Percentiles rank a stretch among this genome's conserved stretches.
These are phyloP conservation scores for Martiniozyma asiatica DNA, from an alignment of 1,139 yeast genomes.

Conservation along the genomic window DNA sequence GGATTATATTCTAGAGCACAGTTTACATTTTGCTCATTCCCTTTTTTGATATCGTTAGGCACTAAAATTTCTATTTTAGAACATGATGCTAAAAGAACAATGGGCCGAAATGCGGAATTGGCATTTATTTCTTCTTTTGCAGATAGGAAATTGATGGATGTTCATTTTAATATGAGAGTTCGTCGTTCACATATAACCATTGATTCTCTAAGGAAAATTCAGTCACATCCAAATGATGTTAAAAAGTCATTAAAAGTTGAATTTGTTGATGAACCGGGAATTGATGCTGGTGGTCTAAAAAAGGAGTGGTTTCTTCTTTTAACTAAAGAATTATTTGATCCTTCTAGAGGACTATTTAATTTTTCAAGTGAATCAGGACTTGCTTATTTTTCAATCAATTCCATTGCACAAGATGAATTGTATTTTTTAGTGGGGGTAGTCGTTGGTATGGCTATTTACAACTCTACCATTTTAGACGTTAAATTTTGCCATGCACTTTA, in stretches of 20 bases:
- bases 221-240: constrained; percentile 45
- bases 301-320: constrained; percentile 86
- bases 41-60: constrained; percentile 72
- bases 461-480: constrained; percentile 75
- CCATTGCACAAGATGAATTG: constrained; percentile 32
- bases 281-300: constrained; percentile 88
- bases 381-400: constrained; percentile 55
- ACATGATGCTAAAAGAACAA: constrained; percentile 68
- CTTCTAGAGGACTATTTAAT: constrained; percentile 48
- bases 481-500: constrained; percentile 67
- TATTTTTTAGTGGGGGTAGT: constrained; percentile 77
- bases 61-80: constrained; percentile 71
- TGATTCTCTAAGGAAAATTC: constrained; percentile 66
- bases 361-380: constrained; percentile 58
- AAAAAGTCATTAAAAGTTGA: constrained; percentile 69
- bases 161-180: constrained; percentile 55
- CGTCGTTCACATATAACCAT: constrained; percentile 55
- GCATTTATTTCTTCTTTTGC: constrained; percentile 64
- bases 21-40: constrained; percentile 68
- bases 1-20: constrained; percentile 17
- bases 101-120: constrained; percentile 84
- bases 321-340: constrained; percentile 56
- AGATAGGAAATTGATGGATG: constrained; percentile 53
- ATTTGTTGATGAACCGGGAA: constrained; percentile 78
- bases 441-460: constrained; percentile 81